phyloP scores from a whole-genome alignment of 2,329 filamentous ascomycete genomes.

The Botrytis byssoidea region DNA sequence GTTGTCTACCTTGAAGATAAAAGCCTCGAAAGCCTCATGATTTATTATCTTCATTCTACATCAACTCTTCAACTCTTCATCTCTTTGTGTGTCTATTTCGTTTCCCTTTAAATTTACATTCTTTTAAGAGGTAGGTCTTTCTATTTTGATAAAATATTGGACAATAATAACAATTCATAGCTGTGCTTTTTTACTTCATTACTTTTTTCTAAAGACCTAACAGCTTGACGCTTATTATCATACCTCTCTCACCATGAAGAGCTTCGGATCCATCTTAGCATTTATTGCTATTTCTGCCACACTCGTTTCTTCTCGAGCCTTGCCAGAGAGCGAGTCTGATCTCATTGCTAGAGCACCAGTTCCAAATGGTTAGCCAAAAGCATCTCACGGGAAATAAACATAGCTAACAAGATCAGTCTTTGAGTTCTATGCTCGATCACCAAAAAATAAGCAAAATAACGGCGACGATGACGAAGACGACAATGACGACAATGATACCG shows the following conservation, averaged over 20 bases:
- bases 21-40: constrained; percentile 3
- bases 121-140: constrained; percentile 31
- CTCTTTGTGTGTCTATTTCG: neutral
- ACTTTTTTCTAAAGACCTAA: constrained; percentile 27
- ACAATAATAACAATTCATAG: constrained; percentile 29
- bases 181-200: constrained; percentile 36
- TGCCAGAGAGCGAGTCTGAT: constrained; percentile 27
- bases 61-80: constrained; percentile 31
- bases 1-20: constrained; percentile 1
- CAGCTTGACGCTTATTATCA: constrained; percentile 31
- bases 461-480: neutral
- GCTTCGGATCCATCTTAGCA: constrained; percentile 42
- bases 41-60: constrained; percentile 21
- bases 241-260: constrained; percentile 42
- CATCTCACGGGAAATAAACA: neutral
- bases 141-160: neutral
- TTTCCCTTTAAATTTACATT: constrained; percentile 12
- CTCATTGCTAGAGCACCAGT: constrained; percentile 30
- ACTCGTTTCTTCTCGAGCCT: constrained; percentile 37
- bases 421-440: constrained; percentile 28
- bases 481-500: neutral
- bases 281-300: constrained; percentile 41
- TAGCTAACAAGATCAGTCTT: constrained; percentile 23
- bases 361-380: constrained; percentile 21
- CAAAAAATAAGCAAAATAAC: constrained; percentile 25